These are phyloP conservation scores for Aspergillus phoenicis DNA, from an alignment of 2,329 filamentous ascomycete species.

Conservation along the genomic window DNA sequence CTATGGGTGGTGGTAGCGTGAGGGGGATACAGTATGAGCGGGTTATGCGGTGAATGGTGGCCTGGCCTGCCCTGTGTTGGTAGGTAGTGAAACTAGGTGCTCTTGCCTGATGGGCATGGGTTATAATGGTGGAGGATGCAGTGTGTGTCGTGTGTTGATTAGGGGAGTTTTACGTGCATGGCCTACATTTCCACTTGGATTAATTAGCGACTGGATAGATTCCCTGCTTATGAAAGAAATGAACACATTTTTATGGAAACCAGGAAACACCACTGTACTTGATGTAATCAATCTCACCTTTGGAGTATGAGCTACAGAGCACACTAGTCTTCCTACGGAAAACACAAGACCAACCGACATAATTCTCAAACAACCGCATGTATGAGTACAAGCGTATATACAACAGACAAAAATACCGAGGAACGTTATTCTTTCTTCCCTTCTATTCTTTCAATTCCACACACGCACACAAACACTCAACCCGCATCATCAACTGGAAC, in stretches of 20 bases:
- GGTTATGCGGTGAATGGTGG: conserved; percentile 59
- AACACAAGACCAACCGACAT: not conserved
- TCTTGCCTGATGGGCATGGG: not conserved
- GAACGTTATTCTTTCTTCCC: conserved; percentile 13
- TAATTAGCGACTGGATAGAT: conserved; percentile 41
- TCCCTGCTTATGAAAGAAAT: conserved; percentile 28
- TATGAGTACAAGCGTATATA: conserved; percentile 32
- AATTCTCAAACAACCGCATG: not conserved
- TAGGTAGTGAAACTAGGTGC: not conserved
- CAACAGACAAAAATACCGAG: conserved; percentile 18
- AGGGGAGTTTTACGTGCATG: conserved; percentile 13
- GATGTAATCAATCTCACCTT: too few species aligned
- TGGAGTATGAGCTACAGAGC: too few species aligned
- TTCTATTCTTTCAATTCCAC: not conserved
- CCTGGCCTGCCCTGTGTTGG: not conserved
- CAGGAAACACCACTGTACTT: too few species aligned
- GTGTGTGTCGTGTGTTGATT: not conserved
- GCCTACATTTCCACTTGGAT: conserved; percentile 28
- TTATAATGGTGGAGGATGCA: not conserved
- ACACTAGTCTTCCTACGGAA: not conserved
- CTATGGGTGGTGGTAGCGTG: conserved; percentile 80
- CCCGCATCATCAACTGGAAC: not conserved
- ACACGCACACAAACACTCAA: conserved; percentile 4
- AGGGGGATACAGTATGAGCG: conserved; percentile 74
- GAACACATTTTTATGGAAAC: conserved; percentile 13